These are phyloP conservation scores for Articulospora tetracladia DNA, from an alignment of 495 filamentous ascomycete genomes.

Conservation along the genomic window DNA sequence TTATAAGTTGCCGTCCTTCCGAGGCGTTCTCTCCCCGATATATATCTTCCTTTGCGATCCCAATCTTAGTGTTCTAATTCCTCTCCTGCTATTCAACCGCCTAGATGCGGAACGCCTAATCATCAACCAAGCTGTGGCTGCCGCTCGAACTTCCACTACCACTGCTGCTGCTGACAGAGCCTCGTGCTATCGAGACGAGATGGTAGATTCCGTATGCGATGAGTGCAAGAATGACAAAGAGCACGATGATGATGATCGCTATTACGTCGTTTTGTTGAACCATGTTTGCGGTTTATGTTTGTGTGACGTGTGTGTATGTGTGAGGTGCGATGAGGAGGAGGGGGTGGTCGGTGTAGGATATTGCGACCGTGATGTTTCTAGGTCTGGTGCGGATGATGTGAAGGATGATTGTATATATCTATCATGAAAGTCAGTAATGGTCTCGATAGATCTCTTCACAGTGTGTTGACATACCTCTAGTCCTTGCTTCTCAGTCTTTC, in stretches of 20 bases:
- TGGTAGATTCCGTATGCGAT: slow-evolving; percentile 67
- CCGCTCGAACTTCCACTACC: slow-evolving; percentile 7
- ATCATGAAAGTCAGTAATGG: not conserved
- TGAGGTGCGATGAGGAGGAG: not conserved
- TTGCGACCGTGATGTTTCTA: not conserved
- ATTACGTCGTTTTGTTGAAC: slow-evolving; percentile 74
- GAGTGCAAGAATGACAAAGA: slow-evolving; percentile 68
- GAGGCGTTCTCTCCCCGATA: too few relatives aligned
- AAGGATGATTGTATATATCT: not conserved
- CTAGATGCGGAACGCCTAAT: not conserved
- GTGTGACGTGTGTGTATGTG: not conserved
- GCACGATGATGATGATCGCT: slow-evolving; percentile 76
- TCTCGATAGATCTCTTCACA: not conserved
- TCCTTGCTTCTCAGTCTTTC: not conserved
- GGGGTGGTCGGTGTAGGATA: not conserved
- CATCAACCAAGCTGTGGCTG: slow-evolving; percentile 22
- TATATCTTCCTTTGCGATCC: too few relatives aligned
- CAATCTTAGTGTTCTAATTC: slow-evolving; percentile 1
- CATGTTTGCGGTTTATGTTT: slow-evolving; percentile 20
- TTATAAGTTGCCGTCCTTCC: too few relatives aligned
- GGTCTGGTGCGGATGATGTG: not conserved
- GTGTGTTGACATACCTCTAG: not conserved
- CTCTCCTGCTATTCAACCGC: not conserved
- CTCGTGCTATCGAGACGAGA: slow-evolving; percentile 45
- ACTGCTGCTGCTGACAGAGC: slow-evolving; percentile 27